Percentiles rank a stretch among this genome's conserved stretches.
Conservation (phyloP, 306 rosid genomes). For the Prunus mira region DNA sequence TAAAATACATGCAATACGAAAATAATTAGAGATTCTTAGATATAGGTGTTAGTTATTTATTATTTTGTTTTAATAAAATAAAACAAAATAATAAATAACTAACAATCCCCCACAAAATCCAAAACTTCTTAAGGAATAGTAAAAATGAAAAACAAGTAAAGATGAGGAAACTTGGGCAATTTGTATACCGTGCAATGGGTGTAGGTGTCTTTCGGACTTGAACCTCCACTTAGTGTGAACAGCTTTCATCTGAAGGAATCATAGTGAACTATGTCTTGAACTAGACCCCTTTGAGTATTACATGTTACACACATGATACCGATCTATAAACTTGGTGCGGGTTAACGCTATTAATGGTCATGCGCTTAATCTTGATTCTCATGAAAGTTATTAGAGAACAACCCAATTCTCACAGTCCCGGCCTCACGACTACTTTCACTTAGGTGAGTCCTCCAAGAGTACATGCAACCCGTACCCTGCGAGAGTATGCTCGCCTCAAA, state of each 20-base stretch:
- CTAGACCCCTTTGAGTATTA: not conserved
- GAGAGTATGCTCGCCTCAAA: not conserved
- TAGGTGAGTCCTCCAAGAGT: not conserved
- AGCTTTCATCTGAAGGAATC: not conserved
- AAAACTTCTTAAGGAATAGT: no score
- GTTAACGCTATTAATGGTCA: not conserved
- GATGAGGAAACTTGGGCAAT: no score
- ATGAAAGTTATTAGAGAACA: not conserved
- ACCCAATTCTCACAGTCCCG: not conserved
- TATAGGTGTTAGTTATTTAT: no score
- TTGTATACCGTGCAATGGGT: not conserved
- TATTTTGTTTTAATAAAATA: no score
- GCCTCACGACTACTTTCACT: not conserved
- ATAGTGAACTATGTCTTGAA: conserved; percentile 1
- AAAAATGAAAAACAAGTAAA: no score
- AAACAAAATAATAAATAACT: no score
- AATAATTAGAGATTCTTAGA: no score
- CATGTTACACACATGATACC: not conserved
- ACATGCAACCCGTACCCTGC: not conserved
- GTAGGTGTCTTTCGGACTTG: conserved; percentile 9
- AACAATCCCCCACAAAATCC: no score
- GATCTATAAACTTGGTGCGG: not conserved
- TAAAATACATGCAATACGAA: no score
- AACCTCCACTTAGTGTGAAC: not conserved
- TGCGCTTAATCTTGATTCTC: not conserved